These are phyloP conservation scores for Cutaneotrichosporon cyanovorans DNA, from an alignment of 1,284 basidiomycete species.

Conservation along the genomic window DNA sequence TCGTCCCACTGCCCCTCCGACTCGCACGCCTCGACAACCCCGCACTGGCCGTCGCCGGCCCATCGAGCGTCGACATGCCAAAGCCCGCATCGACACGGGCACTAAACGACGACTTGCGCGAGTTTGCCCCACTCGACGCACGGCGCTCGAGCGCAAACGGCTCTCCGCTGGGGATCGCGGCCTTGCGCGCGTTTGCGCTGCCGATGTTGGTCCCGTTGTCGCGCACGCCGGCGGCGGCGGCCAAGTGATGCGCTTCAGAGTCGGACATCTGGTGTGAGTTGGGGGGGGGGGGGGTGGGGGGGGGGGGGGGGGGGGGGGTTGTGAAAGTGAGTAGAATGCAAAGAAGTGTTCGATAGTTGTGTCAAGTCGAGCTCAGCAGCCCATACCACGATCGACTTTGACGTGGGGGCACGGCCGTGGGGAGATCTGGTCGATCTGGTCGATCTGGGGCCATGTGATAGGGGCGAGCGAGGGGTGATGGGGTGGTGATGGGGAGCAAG, in stretches of 20 bases:
- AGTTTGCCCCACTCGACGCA: not conserved
- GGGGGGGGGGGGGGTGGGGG: not conserved
- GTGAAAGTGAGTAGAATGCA: too few species aligned
- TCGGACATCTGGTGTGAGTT: slow-evolving; percentile 1
- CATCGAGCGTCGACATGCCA: slow-evolving; percentile 2
- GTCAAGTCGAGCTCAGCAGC: too few species aligned
- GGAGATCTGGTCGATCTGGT: too few species aligned
- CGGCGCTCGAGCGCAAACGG: slow-evolving; percentile 8
- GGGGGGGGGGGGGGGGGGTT: too few species aligned
- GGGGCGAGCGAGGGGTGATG: too few species aligned
- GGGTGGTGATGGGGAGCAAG: too few species aligned
- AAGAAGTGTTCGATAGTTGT: too few species aligned
- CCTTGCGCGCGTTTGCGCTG: slow-evolving; percentile 27
- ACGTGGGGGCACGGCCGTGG: too few species aligned
- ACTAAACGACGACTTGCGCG: slow-evolving; percentile 1
- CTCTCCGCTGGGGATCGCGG: slow-evolving; percentile 15
- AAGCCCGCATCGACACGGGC: not conserved
- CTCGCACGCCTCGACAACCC: slow-evolving; percentile 14
- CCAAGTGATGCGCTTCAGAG: slow-evolving; percentile 2
- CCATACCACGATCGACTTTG: too few species aligned
- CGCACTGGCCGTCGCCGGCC: not conserved
- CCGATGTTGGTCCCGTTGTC: slow-evolving; percentile 43
- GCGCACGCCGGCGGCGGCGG: slow-evolving; percentile 22
- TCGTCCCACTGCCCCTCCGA: slow-evolving; percentile 51
- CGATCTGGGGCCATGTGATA: too few species aligned